Conservation (phyloP, 2,329 filamentous ascomycete genomes). For the Colletotrichum sp. region DNA sequence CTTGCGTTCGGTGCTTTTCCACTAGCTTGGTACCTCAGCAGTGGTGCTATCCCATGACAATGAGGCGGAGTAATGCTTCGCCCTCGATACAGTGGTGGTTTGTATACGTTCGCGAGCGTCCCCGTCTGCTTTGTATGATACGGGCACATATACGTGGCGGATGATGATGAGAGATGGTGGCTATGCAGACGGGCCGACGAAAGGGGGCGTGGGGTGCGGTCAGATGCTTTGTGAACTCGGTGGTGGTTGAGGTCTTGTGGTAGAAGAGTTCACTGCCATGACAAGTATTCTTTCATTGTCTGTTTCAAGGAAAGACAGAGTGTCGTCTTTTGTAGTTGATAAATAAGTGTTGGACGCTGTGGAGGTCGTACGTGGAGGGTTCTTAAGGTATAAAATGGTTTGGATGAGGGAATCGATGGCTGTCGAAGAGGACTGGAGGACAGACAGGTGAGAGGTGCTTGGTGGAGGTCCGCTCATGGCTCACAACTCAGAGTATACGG, state of each 20-base stretch:
- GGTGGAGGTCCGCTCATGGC: rapidly evolving
- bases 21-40: neutral
- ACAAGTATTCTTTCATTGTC: neutral
- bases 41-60: neutral
- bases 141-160: neutral
- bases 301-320: neutral
- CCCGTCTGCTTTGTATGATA: neutral
- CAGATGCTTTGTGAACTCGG: neutral
- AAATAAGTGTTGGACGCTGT: neutral
- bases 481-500: rapidly evolving
- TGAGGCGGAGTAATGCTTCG: neutral
- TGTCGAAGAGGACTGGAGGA: neutral
- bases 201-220: neutral
- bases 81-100: neutral
- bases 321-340: neutral
- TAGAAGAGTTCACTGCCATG: neutral
- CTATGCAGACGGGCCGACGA: neutral
- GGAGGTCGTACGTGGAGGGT: neutral
- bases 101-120: neutral
- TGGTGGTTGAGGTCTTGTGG: neutral
- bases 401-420: neutral
- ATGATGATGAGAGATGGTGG: neutral
- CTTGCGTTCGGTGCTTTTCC: neutral
- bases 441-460: neutral
- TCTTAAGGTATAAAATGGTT: neutral